Evolutionary conservation across 2,329 filamentous ascomycete species (phyloP), one percentile per base, ranked within the genome.

Genomic region (Xylariaceae sp.): DNA sequence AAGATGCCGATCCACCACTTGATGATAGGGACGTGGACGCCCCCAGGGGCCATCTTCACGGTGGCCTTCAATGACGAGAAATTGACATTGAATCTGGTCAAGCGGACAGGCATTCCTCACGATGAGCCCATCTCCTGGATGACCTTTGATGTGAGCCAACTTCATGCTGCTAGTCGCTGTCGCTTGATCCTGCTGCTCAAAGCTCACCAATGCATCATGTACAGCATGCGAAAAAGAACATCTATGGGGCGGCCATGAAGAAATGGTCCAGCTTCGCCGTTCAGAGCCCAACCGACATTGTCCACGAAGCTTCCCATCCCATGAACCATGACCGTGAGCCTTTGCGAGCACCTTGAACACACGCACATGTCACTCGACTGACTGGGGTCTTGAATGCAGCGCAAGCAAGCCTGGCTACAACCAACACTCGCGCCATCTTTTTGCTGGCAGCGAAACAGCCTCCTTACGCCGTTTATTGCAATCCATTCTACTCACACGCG

Each of bases 41-140:
- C 87, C 51, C 90, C 90, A 48, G 90, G 89, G 42, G 88, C 89
- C 67, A 94, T 95, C 63, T 94, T 94, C 71, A 95, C 89, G 0
- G 86, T 95, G 52, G 82, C 85, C 53, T 95, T 95, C 66, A 88
- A 95, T 71, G 89, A 92, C 59, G 87, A 91, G 69, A 82, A 81
- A 36, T 73, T 90, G 57, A 85, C 84, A 6, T 71, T 95, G 53
- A 80, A 85, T 58, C 71, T 94, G 62, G 73, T 95, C 64, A 90
- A 92, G 73, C 83, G 86, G 60, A 94, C 89, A 1, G 82, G 84
- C 51, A 94, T 95, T 49, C 86, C 89, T 5, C 71, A 87, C 45
- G 87, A 92, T 56, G 89, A 95, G 70, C 88, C 90, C 7, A 94
- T 95, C 58, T 95, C 89, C 52, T 95, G 90, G 90, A 92, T 95